Evolutionary conservation across 2,329 filamentous ascomycete genomes (phyloP).

Genomic region (Dothistroma septosporum): DNA sequence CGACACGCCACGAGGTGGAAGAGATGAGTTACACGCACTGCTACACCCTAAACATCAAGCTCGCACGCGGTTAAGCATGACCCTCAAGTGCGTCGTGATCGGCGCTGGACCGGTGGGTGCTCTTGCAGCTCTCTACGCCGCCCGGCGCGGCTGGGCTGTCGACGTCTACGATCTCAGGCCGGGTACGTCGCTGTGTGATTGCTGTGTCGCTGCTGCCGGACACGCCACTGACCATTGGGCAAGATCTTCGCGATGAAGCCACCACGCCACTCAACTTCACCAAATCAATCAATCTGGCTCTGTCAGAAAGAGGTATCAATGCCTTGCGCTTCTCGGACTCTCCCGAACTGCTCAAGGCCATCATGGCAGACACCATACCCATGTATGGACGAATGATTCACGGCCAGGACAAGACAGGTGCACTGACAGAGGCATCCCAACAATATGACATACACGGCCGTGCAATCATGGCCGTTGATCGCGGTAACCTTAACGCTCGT

Average conservation of each 20-base stretch:
- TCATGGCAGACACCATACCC: constrained; percentile 76
- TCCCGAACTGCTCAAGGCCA: constrained; percentile 63
- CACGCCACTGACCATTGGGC: constrained; percentile 10
- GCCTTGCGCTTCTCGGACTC: constrained; percentile 70
- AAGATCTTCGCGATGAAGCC: constrained; percentile 79
- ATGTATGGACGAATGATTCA: constrained; percentile 99
- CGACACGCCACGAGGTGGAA: not conserved
- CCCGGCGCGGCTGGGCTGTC: constrained; percentile 79
- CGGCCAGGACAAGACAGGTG: constrained; percentile 59
- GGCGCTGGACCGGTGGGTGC: constrained; percentile 92
- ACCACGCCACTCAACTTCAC: constrained; percentile 91
- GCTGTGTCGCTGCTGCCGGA: not conserved
- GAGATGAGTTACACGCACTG: constrained; percentile 11
- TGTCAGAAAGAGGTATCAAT: constrained; percentile 91
- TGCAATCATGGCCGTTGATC: constrained; percentile 79
- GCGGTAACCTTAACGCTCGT: constrained; percentile 74
- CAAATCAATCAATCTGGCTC: constrained; percentile 94
- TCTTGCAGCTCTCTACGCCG: constrained; percentile 87
- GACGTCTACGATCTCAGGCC: constrained; percentile 90
- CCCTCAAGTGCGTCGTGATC: constrained; percentile 59
- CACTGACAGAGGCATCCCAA: constrained; percentile 73
- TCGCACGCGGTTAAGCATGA: constrained; percentile 17
- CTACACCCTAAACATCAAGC: constrained; percentile 14
- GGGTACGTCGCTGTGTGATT: constrained; percentile 56
- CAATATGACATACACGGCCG: constrained; percentile 85